phyloP scores from a whole-genome alignment of 192 early-diverging fungal genomes.

The Cladochytrium replicatum region DNA sequence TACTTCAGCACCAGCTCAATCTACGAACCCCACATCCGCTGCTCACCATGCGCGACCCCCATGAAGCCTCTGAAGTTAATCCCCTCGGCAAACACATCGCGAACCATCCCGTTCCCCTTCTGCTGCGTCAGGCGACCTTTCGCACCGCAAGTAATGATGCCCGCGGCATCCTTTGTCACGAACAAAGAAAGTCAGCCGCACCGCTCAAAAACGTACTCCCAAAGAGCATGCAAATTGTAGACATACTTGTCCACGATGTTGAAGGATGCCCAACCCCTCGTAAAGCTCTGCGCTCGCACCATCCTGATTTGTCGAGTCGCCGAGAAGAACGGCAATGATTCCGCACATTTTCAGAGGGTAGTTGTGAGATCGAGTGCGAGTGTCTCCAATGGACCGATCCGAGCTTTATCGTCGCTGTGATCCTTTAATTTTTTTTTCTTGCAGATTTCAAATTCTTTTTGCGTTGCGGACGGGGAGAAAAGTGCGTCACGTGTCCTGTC shows the following conservation, averaged over 20 bases:
- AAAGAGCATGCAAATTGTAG: slow-evolving; percentile 4
- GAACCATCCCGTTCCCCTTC: slow-evolving; percentile 99
- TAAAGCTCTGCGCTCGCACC: slow-evolving; percentile 75
- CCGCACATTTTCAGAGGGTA: slow-evolving; percentile 93
- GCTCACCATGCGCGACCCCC: slow-evolving; percentile 92
- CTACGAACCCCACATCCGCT: neutral
- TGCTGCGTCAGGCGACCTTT: slow-evolving; percentile 96
- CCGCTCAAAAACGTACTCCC: too few relatives aligned
- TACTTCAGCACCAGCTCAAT: neutral
- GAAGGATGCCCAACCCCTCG: slow-evolving; percentile 88
- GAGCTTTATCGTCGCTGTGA: too few relatives aligned
- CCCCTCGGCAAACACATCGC: slow-evolving; percentile 90
- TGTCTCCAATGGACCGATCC: too few relatives aligned
- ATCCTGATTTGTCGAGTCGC: slow-evolving; percentile 53
- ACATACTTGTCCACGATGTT: slow-evolving; percentile 95
- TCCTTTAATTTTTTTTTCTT: too few relatives aligned
- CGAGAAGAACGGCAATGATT: slow-evolving; percentile 71
- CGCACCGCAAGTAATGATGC: slow-evolving; percentile 93
- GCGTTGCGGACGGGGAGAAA: too few relatives aligned
- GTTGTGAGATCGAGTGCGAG: too few relatives aligned
- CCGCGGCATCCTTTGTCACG: slow-evolving; percentile 83
- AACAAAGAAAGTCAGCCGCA: neutral
- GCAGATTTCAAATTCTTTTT: too few relatives aligned
- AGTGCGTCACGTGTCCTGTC: too few relatives aligned
- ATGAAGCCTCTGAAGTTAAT: slow-evolving; percentile 71